These are phyloP conservation scores for Amanita phalloides DNA, from an alignment of 768 basidiomycete genomes.

Conservation along the genomic window DNA sequence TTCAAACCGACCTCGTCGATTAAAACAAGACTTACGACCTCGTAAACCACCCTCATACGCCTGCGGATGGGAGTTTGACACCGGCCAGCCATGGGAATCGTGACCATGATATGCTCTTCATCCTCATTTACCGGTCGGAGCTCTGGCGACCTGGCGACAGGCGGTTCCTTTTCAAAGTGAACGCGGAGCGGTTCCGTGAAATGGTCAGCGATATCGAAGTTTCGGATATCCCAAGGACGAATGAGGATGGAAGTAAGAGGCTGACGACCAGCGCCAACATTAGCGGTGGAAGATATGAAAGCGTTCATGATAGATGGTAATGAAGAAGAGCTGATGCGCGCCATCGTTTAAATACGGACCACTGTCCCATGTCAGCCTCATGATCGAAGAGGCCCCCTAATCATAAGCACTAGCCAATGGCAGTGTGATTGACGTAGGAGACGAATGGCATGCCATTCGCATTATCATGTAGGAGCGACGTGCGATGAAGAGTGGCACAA, in stretches of 20 bases:
- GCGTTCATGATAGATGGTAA: not conserved
- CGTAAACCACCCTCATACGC: not conserved
- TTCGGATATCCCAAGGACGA: not conserved
- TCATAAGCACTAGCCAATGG: too few species aligned
- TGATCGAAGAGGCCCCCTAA: not conserved
- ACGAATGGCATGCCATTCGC: too few species aligned
- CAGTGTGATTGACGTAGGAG: too few species aligned
- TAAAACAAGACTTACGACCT: not conserved
- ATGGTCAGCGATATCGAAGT: not conserved
- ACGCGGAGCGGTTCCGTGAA: not conserved
- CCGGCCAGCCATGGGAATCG: not conserved
- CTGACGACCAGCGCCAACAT: not conserved
- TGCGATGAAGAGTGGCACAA: too few species aligned
- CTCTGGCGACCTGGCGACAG: too few species aligned
- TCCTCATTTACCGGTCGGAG: too few species aligned
- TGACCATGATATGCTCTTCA: not conserved
- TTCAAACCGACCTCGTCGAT: too few species aligned
- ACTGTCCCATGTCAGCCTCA: not conserved
- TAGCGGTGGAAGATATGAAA: not conserved
- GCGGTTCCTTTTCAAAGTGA: too few species aligned
- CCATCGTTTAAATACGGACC: not conserved
- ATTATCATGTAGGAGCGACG: too few species aligned
- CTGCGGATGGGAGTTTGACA: not conserved
- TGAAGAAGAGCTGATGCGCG: not conserved
- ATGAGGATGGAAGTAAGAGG: not conserved